Percentiles rank a stretch among this genome's conserved stretches.
phyloP scores from a whole-genome alignment of 805 yeast species.

The Candida vaughaniae region DNA sequence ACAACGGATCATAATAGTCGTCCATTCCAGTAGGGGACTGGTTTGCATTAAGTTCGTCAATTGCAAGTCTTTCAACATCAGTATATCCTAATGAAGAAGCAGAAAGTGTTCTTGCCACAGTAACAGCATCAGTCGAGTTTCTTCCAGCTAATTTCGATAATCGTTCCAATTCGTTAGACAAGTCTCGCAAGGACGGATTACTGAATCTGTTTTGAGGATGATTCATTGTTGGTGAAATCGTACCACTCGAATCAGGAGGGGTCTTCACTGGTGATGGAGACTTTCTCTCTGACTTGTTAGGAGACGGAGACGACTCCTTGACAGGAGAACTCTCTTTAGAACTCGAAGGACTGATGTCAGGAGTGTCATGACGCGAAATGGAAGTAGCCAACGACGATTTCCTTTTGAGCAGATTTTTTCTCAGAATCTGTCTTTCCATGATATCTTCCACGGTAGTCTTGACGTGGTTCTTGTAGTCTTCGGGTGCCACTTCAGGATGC shows the following conservation, averaged over 20 bases:
- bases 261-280: slow-evolving; percentile 1
- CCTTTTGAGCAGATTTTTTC: slow-evolving; percentile 25
- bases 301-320: slow-evolving; percentile 1
- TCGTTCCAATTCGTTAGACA: slow-evolving; percentile 72
- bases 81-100: slow-evolving; percentile 64
- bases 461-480: slow-evolving; percentile 69
- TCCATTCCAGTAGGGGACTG: slow-evolving; percentile 17
- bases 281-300: not conserved
- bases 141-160: slow-evolving; percentile 76
- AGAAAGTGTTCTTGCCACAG: slow-evolving; percentile 77
- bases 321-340: slow-evolving; percentile 7
- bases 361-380: slow-evolving; percentile 13
- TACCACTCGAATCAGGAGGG: slow-evolving; percentile 3
- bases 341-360: slow-evolving; percentile 4
- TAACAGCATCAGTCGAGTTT: slow-evolving; percentile 76
- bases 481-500: slow-evolving; percentile 95
- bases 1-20: slow-evolving; percentile 24
- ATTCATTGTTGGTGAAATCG: slow-evolving; percentile 1
- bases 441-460: slow-evolving; percentile 56
- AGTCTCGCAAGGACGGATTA: slow-evolving; percentile 66
- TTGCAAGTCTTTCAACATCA: slow-evolving; percentile 46
- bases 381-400: slow-evolving; percentile 23
- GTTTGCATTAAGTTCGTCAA: slow-evolving; percentile 27
- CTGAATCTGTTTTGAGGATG: slow-evolving; percentile 18
- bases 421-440: slow-evolving; percentile 35